Percentiles rank a stretch among this genome's conserved stretches.
Conservation (phyloP, 345 rosid species). For the Rhodamnia argentea region DNA sequence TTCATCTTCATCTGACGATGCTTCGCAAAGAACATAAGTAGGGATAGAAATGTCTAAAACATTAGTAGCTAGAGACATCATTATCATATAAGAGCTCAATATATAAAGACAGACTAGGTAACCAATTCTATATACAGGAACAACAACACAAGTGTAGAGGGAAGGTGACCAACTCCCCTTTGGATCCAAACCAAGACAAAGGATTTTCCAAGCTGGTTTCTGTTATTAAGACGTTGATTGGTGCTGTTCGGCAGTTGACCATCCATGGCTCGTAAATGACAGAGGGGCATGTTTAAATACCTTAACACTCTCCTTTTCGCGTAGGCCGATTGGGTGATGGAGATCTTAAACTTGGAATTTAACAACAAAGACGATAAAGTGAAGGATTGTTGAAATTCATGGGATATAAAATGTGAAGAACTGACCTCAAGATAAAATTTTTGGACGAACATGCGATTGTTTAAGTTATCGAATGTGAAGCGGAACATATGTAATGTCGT, state of each 20-base stretch:
- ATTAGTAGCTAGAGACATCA: not conserved
- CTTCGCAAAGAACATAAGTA: not conserved
- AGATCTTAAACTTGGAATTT: not conserved
- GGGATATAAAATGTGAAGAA: not conserved
- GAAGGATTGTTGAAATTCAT: not conserved
- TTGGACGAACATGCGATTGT: not conserved
- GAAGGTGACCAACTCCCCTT: conserved; percentile 54
- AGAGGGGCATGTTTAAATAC: not conserved
- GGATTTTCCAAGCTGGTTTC: conserved; percentile 17
- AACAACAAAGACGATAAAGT: too few species aligned
- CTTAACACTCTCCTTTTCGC: not conserved
- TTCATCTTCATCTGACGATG: not conserved
- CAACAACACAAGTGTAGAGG: not conserved
- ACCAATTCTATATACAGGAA: not conserved
- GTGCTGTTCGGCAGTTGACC: not conserved
- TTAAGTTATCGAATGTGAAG: not conserved
- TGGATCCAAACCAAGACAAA: conserved; percentile 34
- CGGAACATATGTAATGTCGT: not conserved
- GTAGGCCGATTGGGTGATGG: not conserved
- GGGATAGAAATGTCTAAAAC: not conserved
- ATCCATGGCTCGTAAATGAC: not conserved
- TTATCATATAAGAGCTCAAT: not conserved
- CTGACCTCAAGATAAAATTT: not conserved
- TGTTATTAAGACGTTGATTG: not conserved
- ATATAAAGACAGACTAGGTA: not conserved